These are phyloP conservation scores for Nitzschia sp. DNA, from an alignment of 108 stramenopile species.

Conservation along the genomic window DNA sequence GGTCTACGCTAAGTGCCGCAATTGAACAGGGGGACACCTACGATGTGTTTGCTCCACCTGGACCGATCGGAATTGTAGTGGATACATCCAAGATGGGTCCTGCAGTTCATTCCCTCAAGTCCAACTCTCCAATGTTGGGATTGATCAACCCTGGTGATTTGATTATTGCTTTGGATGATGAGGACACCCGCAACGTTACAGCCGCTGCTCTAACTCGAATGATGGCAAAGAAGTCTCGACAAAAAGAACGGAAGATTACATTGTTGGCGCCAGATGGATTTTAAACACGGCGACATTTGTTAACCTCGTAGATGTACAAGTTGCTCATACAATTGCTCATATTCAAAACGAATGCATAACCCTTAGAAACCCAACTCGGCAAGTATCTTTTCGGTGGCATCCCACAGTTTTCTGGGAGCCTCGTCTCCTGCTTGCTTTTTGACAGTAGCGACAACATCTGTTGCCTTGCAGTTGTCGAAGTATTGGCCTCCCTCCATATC, in stretches of 20 bases:
- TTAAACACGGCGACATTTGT: not conserved
- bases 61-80: constrained; percentile 78
- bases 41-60: constrained; percentile 78
- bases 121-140: constrained; percentile 71
- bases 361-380: constrained; percentile 3
- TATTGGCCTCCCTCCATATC: constrained; percentile 5
- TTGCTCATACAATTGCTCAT: not conserved
- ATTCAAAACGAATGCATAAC: not conserved
- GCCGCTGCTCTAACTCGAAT: constrained; percentile 75
- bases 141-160: constrained; percentile 76
- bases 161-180: constrained; percentile 79
- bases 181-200: constrained; percentile 73
- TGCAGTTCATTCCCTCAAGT: constrained; percentile 73
- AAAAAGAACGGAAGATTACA: constrained; percentile 73
- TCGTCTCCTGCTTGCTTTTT: not conserved
- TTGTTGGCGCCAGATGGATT: constrained; percentile 35
- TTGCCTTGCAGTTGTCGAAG: constrained; percentile 10
- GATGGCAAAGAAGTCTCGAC: constrained; percentile 72
- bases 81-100: constrained; percentile 80
- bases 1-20: constrained; percentile 1
- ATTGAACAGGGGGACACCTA: constrained; percentile 33
- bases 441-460: not conserved
- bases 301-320: not conserved
- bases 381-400: not conserved
- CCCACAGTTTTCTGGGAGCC: not conserved